Conservation (phyloP, 2,329 filamentous ascomycete species). For the Paraconiothyrium sp. region DNA sequence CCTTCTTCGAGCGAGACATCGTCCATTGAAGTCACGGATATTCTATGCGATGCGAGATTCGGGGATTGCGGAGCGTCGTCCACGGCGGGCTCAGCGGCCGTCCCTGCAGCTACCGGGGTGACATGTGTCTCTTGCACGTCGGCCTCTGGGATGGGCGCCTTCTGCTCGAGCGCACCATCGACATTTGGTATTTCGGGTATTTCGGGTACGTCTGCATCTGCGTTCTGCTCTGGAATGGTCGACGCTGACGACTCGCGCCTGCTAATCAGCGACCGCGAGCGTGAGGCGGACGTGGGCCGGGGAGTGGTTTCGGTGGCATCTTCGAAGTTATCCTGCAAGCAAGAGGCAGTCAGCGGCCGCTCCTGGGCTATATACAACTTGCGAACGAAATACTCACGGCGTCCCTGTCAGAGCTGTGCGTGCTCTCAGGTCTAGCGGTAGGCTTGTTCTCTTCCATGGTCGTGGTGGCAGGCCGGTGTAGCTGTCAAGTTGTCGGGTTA, state of each 20-base stretch:
- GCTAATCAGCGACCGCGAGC: conserved; percentile 64
- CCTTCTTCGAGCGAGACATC: conserved; percentile 72
- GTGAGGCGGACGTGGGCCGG: conserved; percentile 49
- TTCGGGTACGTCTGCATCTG: conserved; percentile 30
- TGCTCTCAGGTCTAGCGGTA: conserved; percentile 38
- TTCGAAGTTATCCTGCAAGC: conserved; percentile 77
- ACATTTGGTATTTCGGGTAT: conserved; percentile 29
- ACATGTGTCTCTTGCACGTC: conserved; percentile 36
- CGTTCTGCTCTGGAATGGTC: conserved; percentile 34
- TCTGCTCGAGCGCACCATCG: conserved; percentile 16
- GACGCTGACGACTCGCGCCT: conserved; percentile 46
- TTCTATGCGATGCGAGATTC: conserved; percentile 61
- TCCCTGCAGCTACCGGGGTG: conserved; percentile 56
- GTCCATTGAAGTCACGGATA: conserved; percentile 68
- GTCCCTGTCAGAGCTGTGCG: conserved; percentile 44
- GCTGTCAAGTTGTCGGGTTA: conserved; percentile 1
- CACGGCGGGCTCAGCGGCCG: conserved; percentile 25
- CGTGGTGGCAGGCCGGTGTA: conserved; percentile 4
- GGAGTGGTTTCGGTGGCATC: conserved; percentile 73
- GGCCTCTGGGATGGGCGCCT: conserved; percentile 22
- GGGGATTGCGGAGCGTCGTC: conserved; percentile 58
- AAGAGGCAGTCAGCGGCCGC: conserved; percentile 19
- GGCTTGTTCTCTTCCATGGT: conserved; percentile 35
- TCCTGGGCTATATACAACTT: background rate
- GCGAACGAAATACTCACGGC: conserved; percentile 29